Conservation (phyloP, 495 filamentous ascomycete genomes). For the Cercophora scortea region DNA sequence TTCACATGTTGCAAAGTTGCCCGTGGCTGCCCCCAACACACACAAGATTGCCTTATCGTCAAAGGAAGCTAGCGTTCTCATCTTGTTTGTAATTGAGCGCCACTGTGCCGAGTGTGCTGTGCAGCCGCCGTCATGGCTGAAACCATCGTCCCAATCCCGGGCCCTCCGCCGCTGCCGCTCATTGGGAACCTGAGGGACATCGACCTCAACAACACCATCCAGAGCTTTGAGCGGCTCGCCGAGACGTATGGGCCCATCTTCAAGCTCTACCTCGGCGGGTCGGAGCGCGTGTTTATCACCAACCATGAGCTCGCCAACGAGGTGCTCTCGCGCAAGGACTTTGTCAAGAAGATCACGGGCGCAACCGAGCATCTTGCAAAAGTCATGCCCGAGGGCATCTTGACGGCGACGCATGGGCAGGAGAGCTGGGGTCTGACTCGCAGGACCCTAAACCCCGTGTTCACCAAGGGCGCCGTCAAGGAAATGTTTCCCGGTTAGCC, state of each 20-base stretch:
- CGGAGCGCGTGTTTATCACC: constrained; percentile 31
- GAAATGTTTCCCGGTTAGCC: constrained; percentile 48
- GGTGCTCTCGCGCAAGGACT: constrained; percentile 46
- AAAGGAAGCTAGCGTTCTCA: not conserved
- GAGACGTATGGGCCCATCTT: constrained; percentile 17
- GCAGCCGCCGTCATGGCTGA: not conserved
- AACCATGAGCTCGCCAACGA: constrained; percentile 50
- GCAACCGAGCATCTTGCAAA: constrained; percentile 29
- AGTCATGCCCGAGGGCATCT: constrained; percentile 55
- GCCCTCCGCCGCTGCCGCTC: constrained; percentile 18
- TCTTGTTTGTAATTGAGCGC: not conserved
- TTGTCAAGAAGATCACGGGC: constrained; percentile 6
- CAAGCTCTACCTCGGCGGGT: constrained; percentile 7
- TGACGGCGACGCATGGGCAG: constrained; percentile 39
- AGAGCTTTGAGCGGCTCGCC: constrained; percentile 9
- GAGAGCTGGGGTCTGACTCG: constrained; percentile 60
- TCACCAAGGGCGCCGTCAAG: constrained; percentile 54
- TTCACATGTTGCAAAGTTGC: too few relatives aligned
- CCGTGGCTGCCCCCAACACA: too few relatives aligned
- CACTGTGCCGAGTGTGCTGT: not conserved
- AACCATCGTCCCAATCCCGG: constrained; percentile 13
- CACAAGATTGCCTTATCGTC: too few relatives aligned
- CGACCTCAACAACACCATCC: constrained; percentile 15
- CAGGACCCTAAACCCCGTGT: constrained; percentile 50
- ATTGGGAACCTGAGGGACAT: constrained; percentile 23